Conservation (phyloP, 208 protist genomes). For the Trypanosoma caninum region DNA sequence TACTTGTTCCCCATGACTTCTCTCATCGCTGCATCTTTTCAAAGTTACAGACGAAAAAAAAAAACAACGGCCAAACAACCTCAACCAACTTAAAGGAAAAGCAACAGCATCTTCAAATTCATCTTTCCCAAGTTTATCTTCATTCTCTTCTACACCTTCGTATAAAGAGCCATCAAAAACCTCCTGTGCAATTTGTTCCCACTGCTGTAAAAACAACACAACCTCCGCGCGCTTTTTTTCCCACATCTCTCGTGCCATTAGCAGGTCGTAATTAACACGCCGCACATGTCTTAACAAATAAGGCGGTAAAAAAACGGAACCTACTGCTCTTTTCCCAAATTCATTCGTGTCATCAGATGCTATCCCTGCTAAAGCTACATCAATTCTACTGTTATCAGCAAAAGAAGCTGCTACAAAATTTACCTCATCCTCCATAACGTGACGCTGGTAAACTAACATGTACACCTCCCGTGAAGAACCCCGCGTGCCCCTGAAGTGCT, state of each 20-base stretch:
- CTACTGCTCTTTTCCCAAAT: background rate
- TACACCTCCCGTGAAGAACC: constrained; percentile 57
- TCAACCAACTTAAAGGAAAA: constrained; percentile 64
- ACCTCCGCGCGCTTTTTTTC: background rate
- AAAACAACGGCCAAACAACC: constrained; percentile 57
- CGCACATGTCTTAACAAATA: constrained; percentile 11
- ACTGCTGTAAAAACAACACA: constrained; percentile 13
- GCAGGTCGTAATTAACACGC: constrained; percentile 17
- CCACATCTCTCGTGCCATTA: background rate
- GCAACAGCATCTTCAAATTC: constrained; percentile 28
- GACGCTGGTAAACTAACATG: constrained; percentile 67
- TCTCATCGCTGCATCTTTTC: constrained; percentile 19
- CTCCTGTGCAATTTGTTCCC: constrained; percentile 2
- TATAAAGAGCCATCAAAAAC: background rate
- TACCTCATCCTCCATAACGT: background rate
- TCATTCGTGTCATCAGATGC: background rate
- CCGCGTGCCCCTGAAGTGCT: constrained; percentile 36
- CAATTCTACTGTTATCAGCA: background rate
- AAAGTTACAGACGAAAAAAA: constrained; percentile 44
- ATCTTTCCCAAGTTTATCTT: background rate
- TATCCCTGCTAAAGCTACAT: background rate
- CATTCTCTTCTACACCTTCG: background rate
- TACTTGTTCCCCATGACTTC: background rate
- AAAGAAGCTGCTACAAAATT: background rate
- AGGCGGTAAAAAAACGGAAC: background rate